These are phyloP conservation scores for Leccinum aurantiacum DNA, from an alignment of 768 basidiomycete genomes.

Conservation along the genomic window DNA sequence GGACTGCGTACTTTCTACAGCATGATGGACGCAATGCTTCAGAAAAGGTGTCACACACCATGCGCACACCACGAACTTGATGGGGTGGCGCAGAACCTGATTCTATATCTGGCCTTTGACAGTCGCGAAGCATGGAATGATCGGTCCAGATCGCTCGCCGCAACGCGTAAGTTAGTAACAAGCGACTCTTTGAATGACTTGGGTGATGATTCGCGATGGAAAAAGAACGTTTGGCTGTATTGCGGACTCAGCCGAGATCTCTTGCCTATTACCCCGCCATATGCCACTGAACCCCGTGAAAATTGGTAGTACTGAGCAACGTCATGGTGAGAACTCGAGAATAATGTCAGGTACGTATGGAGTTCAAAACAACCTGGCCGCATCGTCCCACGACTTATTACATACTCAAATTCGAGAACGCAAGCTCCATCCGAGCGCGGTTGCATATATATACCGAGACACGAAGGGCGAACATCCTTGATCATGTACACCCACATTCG, in stretches of 20 bases:
- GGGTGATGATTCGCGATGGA: no score
- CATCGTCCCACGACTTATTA: not conserved
- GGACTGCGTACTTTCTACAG: not conserved
- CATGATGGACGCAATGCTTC: slow-evolving; percentile 9
- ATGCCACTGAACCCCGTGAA: no score
- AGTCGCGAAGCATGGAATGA: not conserved
- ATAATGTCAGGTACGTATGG: not conserved
- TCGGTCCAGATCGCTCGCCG: not conserved
- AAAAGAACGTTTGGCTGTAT: no score
- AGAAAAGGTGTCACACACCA: slow-evolving; percentile 9
- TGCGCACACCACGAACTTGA: slow-evolving; percentile 12
- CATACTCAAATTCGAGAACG: not conserved
- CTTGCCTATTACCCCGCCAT: not conserved
- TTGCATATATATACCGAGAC: not conserved
- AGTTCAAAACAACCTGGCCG: not conserved
- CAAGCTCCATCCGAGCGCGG: slow-evolving; percentile 22
- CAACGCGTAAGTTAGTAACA: no score
- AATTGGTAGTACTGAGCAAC: not conserved
- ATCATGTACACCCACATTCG: slow-evolving; percentile 21
- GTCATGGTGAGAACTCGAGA: not conserved
- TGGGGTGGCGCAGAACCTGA: not conserved
- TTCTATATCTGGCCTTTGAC: not conserved
- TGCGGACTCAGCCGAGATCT: no score
- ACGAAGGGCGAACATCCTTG: not conserved
- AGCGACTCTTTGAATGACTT: no score